These are phyloP conservation scores for Hericium rajendrae DNA, from an alignment of 768 basidiomycete species.

Conservation along the genomic window DNA sequence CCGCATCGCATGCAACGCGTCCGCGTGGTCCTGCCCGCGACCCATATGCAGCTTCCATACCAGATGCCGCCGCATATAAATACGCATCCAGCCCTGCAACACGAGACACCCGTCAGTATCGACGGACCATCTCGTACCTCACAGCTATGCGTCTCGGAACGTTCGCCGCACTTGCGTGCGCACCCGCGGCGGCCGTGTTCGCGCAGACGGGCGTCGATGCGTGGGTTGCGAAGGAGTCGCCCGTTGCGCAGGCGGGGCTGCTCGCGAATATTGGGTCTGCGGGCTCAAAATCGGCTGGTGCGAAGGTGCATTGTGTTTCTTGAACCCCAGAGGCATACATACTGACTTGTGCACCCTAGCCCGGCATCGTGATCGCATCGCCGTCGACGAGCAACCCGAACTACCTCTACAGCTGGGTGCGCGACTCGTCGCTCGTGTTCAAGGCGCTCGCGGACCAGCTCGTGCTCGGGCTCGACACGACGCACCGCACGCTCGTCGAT, in stretches of 20 bases:
- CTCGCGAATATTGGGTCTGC: slow-evolving; percentile 62
- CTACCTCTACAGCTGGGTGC: slow-evolving; percentile 69
- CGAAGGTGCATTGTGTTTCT: slow-evolving; percentile 22
- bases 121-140: not conserved
- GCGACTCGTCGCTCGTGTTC: slow-evolving; percentile 66
- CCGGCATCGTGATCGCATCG: slow-evolving; percentile 31
- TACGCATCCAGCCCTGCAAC: too few species aligned
- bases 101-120: too few species aligned
- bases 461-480: slow-evolving; percentile 40
- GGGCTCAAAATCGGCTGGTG: slow-evolving; percentile 46
- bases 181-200: not conserved
- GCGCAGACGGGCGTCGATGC: slow-evolving; percentile 26
- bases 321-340: too few species aligned
- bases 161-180: not conserved
- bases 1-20: too few species aligned
- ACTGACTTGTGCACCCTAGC: slow-evolving; percentile 1
- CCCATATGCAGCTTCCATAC: too few species aligned
- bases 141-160: not conserved
- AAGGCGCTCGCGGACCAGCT: slow-evolving; percentile 47
- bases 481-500: slow-evolving; percentile 44
- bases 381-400: slow-evolving; percentile 33
- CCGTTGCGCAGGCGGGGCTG: slow-evolving; percentile 51
- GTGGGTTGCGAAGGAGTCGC: slow-evolving; percentile 43
- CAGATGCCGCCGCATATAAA: too few species aligned
- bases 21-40: too few species aligned